Base-by-base conservation (phyloP, 2,329 filamentous ascomycete species). In the Neonectria magnoliae region DNA sequence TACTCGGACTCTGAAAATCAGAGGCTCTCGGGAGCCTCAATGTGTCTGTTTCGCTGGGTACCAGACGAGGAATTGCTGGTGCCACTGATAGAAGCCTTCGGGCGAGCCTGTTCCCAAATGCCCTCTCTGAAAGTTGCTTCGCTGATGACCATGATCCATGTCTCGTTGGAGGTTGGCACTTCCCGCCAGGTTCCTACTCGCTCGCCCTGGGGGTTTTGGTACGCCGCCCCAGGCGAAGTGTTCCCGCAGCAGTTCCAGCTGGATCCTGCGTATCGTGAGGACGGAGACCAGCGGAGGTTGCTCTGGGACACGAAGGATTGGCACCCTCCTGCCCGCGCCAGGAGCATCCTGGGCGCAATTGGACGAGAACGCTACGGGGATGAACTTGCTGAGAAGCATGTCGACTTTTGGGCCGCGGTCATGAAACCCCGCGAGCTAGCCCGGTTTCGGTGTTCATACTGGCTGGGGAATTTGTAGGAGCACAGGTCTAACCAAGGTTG, bases 281-380 rank as follows among this genome's bases (percentile, higher is more conserved):
- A 68, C 44, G 16, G 44, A 4, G 47, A 63, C 16, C 57, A 63
- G 57, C 58, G 65, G 38, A 62, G 67, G 36, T 44, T 69, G 42
- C 51, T 69, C 18, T 69, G 65, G 67, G 65, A 63, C 10, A 62
- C 65, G 14, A 65, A 69, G 22, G 67, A 68, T 11, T 69, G 67
- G 65, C 54, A 47, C 5, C 67, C 67, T 13, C 56, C 27, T 10
- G 36, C 41, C 18, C 47, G 51, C 27, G 65, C 67, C 8, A 56
- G 54, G 22, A 62, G 45, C 11, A 27, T 59, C 7, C 27, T 68
- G 42, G 44, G 65, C 13, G 48, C 42, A 2, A 65, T 69, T 25
- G 67, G 67, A 14, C 59, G 59, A 51, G 62, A 60, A 25, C 36
- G 68, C 9, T 44, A 68, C 16, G 66, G 67, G 20, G 58, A 68